Evolutionary conservation across 2,329 filamentous ascomycete genomes (phyloP), one percentile per base, ranked within the genome.

Genomic region (Xylariales sp.): DNA sequence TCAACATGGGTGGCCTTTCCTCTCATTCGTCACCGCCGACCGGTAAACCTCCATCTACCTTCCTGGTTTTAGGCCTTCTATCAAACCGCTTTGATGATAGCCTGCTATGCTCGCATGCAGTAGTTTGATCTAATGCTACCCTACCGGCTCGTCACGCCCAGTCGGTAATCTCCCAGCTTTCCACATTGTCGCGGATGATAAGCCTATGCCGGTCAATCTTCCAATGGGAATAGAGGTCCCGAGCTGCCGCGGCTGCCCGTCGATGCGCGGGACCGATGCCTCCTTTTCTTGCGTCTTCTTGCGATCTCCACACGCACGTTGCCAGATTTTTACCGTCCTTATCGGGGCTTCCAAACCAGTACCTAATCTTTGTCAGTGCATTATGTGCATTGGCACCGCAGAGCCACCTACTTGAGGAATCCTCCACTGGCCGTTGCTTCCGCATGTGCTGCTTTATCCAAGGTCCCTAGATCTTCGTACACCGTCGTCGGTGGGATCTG

Each of bases 291-390:
- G 89, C 89, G 75, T 91, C 87, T 48, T 86, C 82, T 50, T 84
- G 82, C 39, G 85, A 86, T 70, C 87, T 83, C 89, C 89, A 91
- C 68, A 91, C 78, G 78, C 89, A 94, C 56, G 94, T 97, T 50
- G 94, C 94, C 74, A 97, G 80, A 81, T 97, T 97, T 75, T 88
- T 84, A 69, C 91, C 85, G 59, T 91, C 84, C 50, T 79, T 82
- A 80, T 97, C 89, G 23, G 91, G 90, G 41, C 82, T 84, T 1
- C 93, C 93, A 79, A 97, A 97, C 93, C 94, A 97, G 80, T 97
- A 97, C 79, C 88, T 90, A 71, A 54, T 52, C 18, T 39, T 48
- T 67, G 72, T 76, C 53, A 76, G 71, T 73, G 57, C 63, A 61
- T 69, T 64, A 45, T 65, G 36, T 61, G 59, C 65, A 56, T 62